These are phyloP conservation scores for Sporothrix protearum DNA, from an alignment of 2,329 filamentous ascomycete genomes.

Conservation along the genomic window DNA sequence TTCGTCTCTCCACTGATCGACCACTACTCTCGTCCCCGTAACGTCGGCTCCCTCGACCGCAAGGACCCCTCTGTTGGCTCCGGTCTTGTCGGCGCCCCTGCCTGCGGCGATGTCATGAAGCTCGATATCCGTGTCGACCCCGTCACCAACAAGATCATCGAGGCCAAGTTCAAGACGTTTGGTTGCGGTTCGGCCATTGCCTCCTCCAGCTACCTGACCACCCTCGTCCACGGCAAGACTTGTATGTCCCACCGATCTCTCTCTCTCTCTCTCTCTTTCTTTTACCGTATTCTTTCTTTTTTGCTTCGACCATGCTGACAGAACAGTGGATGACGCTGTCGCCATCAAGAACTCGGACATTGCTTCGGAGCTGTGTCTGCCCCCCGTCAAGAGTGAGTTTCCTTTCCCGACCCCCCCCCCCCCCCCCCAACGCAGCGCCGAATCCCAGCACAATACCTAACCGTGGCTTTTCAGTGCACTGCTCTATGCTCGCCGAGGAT, in stretches of 20 bases:
- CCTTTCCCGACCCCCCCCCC: conserved; percentile 68
- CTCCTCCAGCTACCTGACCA: conserved; percentile 85
- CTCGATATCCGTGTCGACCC: conserved; percentile 90
- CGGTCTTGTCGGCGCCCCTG: conserved; percentile 85
- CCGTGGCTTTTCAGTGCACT: conserved; percentile 69
- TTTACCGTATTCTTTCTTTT: too few species aligned
- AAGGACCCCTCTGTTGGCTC: conserved; percentile 80
- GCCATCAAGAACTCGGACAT: conserved; percentile 97
- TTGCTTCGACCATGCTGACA: background rate
- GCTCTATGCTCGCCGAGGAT: conserved; percentile 88
- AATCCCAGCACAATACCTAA: conserved; percentile 36
- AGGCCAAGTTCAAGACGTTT: conserved; percentile 98
- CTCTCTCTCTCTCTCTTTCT: too few species aligned
- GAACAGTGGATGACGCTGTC: conserved; percentile 76
- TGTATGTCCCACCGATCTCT: conserved; percentile 7
- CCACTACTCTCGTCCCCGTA: conserved; percentile 39
- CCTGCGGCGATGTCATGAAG: conserved; percentile 91
- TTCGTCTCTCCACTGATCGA: conserved; percentile 28
- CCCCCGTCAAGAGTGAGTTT: conserved; percentile 77
- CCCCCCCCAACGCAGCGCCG: conserved; percentile 40
- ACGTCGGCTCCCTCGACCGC: conserved; percentile 62
- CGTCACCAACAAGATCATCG: conserved; percentile 79
- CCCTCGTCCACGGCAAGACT: conserved; percentile 88
- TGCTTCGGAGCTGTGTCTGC: conserved; percentile 88
- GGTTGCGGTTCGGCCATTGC: conserved; percentile 94